These are phyloP conservation scores for Clavispora asparagi DNA, from an alignment of 805 yeast genomes.

Conservation along the genomic window DNA sequence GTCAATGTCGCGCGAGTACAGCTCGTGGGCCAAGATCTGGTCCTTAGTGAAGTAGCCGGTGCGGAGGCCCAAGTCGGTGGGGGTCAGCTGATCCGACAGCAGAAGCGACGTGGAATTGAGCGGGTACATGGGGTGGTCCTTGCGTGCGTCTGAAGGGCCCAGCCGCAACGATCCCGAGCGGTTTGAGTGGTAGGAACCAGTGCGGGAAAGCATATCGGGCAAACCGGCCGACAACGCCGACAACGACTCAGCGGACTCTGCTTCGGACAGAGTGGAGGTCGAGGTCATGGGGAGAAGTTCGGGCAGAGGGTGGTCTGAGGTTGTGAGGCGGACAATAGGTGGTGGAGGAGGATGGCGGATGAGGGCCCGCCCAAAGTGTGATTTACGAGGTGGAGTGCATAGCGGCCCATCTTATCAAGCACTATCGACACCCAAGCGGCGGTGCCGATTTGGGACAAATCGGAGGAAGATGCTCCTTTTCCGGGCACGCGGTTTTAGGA, in stretches of 20 bases:
- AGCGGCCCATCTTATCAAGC: neutral
- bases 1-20: constrained; percentile 23
- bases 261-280: neutral
- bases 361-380: neutral
- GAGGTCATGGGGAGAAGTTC: neutral
- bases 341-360: neutral
- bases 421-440: no score
- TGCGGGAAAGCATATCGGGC: neutral
- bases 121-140: neutral
- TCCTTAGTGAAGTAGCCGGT: constrained; percentile 7
- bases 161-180: neutral
- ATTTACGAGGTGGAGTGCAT: neutral
- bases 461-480: no score
- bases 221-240: neutral
- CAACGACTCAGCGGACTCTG: neutral
- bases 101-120: neutral
- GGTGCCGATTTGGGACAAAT: no score
- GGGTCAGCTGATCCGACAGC: neutral
- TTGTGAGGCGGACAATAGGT: neutral
- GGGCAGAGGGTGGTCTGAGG: neutral
- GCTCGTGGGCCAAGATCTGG: constrained; percentile 14
- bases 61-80: neutral
- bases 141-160: neutral
- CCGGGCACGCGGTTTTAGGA: no score
- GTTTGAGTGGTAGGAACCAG: neutral